Percentiles rank a stretch among this genome's conserved stretches.
Evolutionary conservation across 805 yeast genomes (phyloP).

Genomic region (Lachancea sp.): DNA sequence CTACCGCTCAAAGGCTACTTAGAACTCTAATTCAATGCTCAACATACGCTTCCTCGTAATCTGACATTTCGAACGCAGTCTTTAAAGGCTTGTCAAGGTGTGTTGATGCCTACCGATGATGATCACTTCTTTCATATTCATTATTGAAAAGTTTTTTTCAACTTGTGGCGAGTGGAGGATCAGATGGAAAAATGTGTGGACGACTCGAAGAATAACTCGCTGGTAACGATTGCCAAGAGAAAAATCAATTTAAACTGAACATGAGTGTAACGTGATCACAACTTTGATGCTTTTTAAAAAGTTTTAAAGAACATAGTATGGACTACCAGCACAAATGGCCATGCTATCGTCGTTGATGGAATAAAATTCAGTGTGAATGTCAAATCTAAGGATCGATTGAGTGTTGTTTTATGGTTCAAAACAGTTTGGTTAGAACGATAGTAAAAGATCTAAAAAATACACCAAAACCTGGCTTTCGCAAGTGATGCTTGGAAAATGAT

Average conservation of each 20-base stretch:
- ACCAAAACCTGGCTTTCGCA: too few relatives aligned
- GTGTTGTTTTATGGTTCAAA: too few relatives aligned
- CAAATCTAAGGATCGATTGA: too few relatives aligned
- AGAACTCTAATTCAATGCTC: background rate
- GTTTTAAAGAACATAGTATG: too few relatives aligned
- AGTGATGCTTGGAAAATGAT: too few relatives aligned
- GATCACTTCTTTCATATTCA: background rate
- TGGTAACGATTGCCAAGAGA: background rate
- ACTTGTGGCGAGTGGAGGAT: background rate
- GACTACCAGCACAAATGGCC: too few relatives aligned
- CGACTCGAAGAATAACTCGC: background rate
- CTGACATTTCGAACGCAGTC: conserved; percentile 39
- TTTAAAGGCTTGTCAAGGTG: background rate
- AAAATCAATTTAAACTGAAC: background rate
- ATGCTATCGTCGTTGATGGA: too few relatives aligned
- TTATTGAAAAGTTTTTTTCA: conserved; percentile 1
- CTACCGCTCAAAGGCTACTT: background rate
- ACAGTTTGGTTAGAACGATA: too few relatives aligned
- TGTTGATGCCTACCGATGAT: background rate
- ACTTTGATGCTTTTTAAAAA: too few relatives aligned
- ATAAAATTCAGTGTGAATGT: too few relatives aligned
- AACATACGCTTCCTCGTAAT: conserved; percentile 45
- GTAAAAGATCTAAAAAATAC: too few relatives aligned
- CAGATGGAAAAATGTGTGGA: background rate
- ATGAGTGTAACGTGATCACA: too few relatives aligned